Evolutionary conservation across 2,329 filamentous ascomycete species (phyloP).

Genomic region (Colletotrichum sp.): DNA sequence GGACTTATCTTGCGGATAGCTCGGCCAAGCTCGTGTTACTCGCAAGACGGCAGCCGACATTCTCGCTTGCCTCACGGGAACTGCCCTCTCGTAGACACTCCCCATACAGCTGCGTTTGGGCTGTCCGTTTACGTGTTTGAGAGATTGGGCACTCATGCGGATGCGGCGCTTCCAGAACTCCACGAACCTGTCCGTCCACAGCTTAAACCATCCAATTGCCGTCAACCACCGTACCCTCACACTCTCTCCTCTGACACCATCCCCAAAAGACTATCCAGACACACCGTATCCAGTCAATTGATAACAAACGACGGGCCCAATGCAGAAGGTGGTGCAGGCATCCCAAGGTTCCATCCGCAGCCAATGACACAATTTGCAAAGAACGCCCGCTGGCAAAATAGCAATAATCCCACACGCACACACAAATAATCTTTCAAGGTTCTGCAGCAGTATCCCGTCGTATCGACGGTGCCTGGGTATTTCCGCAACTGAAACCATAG

Average conservation of each 20-base stretch:
- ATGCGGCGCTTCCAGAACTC: neutral
- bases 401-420: neutral
- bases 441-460: neutral
- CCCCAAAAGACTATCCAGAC: neutral
- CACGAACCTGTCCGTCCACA: neutral
- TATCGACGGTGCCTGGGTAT: neutral
- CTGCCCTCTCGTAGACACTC: neutral
- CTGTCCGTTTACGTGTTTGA: neutral
- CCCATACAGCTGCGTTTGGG: neutral
- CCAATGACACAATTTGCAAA: neutral
- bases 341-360: neutral
- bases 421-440: neutral
- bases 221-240: neutral
- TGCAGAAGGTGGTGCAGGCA: neutral
- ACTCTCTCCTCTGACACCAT: neutral
- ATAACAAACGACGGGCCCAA: neutral
- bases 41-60: neutral
- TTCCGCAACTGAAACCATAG: neutral
- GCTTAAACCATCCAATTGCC: neutral
- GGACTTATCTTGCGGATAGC: neutral
- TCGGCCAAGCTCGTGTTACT: neutral
- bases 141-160: neutral
- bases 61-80: neutral
- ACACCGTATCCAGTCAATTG: neutral
- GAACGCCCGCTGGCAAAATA: neutral